These are phyloP conservation scores for Scheffersomyces cryptocercus DNA, from an alignment of 1,139 yeast species.

Conservation along the genomic window DNA sequence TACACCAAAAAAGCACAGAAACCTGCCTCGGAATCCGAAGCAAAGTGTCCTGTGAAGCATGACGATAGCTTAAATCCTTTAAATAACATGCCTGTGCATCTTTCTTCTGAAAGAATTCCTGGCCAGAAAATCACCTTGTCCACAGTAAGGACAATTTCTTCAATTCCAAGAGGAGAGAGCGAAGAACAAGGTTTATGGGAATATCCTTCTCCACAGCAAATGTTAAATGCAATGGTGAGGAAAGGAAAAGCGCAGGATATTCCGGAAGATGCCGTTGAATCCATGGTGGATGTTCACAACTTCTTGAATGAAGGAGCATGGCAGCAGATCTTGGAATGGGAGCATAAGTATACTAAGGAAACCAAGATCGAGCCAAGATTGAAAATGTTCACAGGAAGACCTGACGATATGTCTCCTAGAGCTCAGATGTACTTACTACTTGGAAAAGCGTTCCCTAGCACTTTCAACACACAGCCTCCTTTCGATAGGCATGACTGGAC, in stretches of 20 bases:
- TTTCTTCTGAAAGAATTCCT: slow-evolving; percentile 68
- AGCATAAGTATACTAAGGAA: slow-evolving; percentile 52
- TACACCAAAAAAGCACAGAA: background rate
- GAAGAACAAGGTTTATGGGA: slow-evolving; percentile 84
- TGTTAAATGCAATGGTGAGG: slow-evolving; percentile 95
- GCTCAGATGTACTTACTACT: slow-evolving; percentile 70
- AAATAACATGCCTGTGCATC: slow-evolving; percentile 83
- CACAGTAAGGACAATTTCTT: slow-evolving; percentile 77
- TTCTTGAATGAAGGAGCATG: slow-evolving; percentile 97
- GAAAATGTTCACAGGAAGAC: slow-evolving; percentile 87
- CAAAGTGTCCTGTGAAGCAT: slow-evolving; percentile 26
- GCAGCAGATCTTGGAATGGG: slow-evolving; percentile 95
- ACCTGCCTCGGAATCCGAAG: slow-evolving; percentile 1
- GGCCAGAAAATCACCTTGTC: slow-evolving; percentile 81
- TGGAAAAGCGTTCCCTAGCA: slow-evolving; percentile 70
- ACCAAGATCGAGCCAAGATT: slow-evolving; percentile 70
- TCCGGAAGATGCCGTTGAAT: slow-evolving; percentile 93
- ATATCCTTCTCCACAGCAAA: slow-evolving; percentile 98
- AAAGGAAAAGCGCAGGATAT: slow-evolving; percentile 87
- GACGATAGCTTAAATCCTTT: slow-evolving; percentile 62
- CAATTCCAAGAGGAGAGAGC: slow-evolving; percentile 83
- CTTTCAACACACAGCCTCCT: slow-evolving; percentile 79
- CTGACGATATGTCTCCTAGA: slow-evolving; percentile 84
- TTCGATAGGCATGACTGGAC: slow-evolving; percentile 99
- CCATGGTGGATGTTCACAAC: slow-evolving; percentile 97